phyloP scores from a whole-genome alignment of 768 basidiomycete species.

The Mycena belliarum region DNA sequence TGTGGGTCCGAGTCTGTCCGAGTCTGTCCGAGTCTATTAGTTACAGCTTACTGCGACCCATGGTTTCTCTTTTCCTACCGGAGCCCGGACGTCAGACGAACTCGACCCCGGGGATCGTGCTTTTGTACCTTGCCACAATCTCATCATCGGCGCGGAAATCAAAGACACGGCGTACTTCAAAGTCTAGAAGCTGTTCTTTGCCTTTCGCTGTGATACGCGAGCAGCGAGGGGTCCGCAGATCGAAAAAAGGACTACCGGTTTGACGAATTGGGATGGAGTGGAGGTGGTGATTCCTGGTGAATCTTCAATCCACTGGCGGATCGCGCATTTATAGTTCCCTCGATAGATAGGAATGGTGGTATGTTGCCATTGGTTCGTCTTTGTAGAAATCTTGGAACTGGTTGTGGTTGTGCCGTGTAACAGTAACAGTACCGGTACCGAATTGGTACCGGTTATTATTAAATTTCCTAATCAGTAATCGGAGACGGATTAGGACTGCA shows the following conservation, averaged over 20 bases:
- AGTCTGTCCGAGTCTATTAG: too few species aligned
- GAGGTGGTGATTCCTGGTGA: too few species aligned
- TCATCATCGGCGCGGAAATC: conserved; percentile 43
- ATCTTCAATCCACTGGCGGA: conserved; percentile 36
- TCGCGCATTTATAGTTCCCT: conserved; percentile 43
- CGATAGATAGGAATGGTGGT: conserved; percentile 42
- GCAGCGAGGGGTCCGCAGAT: conserved; percentile 41
- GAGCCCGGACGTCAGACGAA: conserved; percentile 31
- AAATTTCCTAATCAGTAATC: too few species aligned
- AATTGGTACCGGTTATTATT: too few species aligned
- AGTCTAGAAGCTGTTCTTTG: conserved; percentile 33
- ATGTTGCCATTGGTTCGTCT: background rate
- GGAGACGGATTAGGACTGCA: too few species aligned
- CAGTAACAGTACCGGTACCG: too few species aligned
- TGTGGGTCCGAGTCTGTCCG: too few species aligned
- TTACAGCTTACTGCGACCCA: too few species aligned
- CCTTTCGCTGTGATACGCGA: conserved; percentile 37
- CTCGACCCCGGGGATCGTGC: conserved; percentile 32
- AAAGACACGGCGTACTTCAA: conserved; percentile 41
- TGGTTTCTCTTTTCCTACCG: too few species aligned
- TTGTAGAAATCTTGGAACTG: too few species aligned
- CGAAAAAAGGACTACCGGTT: conserved; percentile 38
- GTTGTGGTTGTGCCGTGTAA: too few species aligned
- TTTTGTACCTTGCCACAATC: conserved; percentile 34
- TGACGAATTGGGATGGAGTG: conserved; percentile 22